These are phyloP conservation scores for Yamadazyma conglobata DNA, from an alignment of 1,139 yeast species.

Conservation along the genomic window DNA sequence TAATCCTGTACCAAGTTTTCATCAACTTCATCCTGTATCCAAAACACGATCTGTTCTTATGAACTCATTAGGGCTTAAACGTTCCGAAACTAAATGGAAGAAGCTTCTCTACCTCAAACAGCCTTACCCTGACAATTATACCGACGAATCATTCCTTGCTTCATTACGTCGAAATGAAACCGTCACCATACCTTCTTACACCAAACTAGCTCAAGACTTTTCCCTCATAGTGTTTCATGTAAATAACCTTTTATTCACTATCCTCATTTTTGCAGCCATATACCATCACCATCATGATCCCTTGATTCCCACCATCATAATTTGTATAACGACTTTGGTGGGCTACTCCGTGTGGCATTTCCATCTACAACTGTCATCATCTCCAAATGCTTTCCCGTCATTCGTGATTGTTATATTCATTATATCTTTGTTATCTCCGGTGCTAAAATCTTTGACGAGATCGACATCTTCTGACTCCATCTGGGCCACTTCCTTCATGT, in stretches of 20 bases:
- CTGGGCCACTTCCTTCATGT: conserved; percentile 86
- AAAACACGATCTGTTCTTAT: too few relatives aligned
- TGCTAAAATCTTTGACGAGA: conserved; percentile 78
- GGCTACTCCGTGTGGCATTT: conserved; percentile 24
- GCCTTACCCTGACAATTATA: conserved; percentile 88
- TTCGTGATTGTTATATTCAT: conserved; percentile 66
- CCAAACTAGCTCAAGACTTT: conserved; percentile 64
- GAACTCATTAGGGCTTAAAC: conserved; percentile 1
- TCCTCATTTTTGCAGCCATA: conserved; percentile 58
- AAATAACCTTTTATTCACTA: conserved; percentile 56
- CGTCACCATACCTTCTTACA: conserved; percentile 63
- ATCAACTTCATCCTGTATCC: too few relatives aligned
- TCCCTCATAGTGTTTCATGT: conserved; percentile 65
- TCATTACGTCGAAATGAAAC: conserved; percentile 76
- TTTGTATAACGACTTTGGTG: conserved; percentile 22
- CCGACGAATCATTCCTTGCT: conserved; percentile 73
- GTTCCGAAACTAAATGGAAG: conserved; percentile 65
- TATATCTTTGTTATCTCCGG: conserved; percentile 79
- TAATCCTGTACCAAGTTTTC: too few relatives aligned
- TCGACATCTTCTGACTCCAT: conserved; percentile 93
- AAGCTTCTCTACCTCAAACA: conserved; percentile 85
- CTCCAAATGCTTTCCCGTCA: conserved; percentile 3
- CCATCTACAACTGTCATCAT: conserved; percentile 6
- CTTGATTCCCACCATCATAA: conserved; percentile 28
- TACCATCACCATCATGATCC: conserved; percentile 48